Conservation (phyloP, 2,329 filamentous ascomycete species). For the Aspergillus fructus region DNA sequence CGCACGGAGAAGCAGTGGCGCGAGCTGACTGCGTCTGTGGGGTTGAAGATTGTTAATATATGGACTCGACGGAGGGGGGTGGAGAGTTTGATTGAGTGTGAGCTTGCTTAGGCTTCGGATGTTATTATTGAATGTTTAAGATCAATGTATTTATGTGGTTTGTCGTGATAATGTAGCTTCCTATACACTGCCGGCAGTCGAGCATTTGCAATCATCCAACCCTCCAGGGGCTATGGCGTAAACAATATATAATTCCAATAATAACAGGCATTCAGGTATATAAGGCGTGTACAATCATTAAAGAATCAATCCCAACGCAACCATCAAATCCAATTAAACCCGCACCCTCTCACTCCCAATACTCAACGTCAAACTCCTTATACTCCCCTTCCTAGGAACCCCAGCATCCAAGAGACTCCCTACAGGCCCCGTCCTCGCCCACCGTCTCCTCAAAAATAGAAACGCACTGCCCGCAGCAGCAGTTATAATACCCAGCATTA, state of each 20-base stretch:
- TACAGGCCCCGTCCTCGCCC: background rate
- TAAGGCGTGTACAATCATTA: no score
- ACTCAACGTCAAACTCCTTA: background rate
- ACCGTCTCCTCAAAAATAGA: background rate
- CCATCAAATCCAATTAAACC: background rate
- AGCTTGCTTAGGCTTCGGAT: conserved; percentile 9
- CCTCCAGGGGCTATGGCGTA: no score
- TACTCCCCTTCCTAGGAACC: background rate
- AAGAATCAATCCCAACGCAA: no score
- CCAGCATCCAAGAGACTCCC: background rate
- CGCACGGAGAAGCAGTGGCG: conserved; percentile 42
- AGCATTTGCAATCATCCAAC: no score
- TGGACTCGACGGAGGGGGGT: conserved; percentile 26
- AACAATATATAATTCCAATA: no score
- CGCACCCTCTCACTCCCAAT: no score
- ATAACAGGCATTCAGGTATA: no score
- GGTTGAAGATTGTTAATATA: conserved; percentile 38
- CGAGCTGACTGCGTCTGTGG: conserved; percentile 30
- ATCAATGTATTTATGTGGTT: background rate
- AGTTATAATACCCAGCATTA: conserved; percentile 49
- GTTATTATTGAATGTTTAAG: background rate
- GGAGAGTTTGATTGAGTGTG: conserved; percentile 28
- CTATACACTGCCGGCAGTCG: no score
- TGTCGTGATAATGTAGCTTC: no score
- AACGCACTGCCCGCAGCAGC: background rate